Conservation (phyloP, 352 stramenopile genomes). For the Detonula confervacea region DNA sequence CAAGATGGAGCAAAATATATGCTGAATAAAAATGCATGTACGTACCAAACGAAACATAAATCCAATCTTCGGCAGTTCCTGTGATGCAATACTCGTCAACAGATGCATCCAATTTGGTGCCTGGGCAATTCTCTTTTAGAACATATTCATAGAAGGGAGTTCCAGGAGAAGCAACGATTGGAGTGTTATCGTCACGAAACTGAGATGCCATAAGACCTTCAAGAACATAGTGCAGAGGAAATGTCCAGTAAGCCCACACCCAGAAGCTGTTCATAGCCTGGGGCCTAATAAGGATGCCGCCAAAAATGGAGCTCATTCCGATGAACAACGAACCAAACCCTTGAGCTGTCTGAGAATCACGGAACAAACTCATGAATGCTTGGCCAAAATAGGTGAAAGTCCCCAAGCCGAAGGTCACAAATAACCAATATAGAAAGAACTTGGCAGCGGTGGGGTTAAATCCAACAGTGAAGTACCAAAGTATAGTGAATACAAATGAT, state of each 20-base stretch:
- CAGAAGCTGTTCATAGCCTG: constrained; percentile 65
- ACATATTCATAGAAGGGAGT: constrained; percentile 63
- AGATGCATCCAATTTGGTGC: constrained; percentile 2
- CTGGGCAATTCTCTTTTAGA: constrained; percentile 29
- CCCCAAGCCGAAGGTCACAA: constrained; percentile 65
- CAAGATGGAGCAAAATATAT: too few relatives aligned
- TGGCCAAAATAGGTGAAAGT: constrained; percentile 86
- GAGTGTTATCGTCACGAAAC: constrained; percentile 69
- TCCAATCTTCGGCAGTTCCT: constrained; percentile 72
- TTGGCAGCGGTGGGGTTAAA: constrained; percentile 60
- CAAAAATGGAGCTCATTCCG: constrained; percentile 63
- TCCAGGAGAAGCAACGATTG: constrained; percentile 60
- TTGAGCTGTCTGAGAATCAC: constrained; percentile 63
- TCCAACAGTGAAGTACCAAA: constrained; percentile 86
- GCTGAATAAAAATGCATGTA: too few relatives aligned
- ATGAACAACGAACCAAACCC: constrained; percentile 63
- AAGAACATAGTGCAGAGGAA: constrained; percentile 83
- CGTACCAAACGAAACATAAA: constrained; percentile 62
- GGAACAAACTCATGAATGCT: constrained; percentile 83
- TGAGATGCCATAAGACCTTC: constrained; percentile 80
- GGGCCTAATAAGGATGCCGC: constrained; percentile 67
- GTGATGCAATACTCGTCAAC: constrained; percentile 23
- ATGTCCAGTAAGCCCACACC: constrained; percentile 75
- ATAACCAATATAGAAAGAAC: constrained; percentile 83
- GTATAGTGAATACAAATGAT: constrained; percentile 75